Evolutionary conservation across 352 stramenopile genomes (phyloP).

Genomic region (Stephanocyclus meneghinianus): DNA sequence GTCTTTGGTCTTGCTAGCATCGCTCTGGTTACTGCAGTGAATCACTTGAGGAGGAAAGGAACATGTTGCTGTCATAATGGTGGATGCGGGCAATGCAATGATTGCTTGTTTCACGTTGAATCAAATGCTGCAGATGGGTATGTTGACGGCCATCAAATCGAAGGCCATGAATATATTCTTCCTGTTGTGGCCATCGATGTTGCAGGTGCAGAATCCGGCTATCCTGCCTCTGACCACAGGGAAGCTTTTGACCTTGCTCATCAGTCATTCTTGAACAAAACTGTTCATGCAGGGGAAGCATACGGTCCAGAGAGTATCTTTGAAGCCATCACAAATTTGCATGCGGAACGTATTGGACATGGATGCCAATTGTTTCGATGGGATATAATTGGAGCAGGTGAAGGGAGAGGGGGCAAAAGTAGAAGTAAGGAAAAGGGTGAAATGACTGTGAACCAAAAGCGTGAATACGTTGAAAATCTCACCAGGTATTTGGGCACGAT

Average conservation of each 20-base stretch:
- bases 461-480: constrained; percentile 84
- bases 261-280: constrained; percentile 89
- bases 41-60: constrained; percentile 77
- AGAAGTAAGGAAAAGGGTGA: constrained; percentile 19
- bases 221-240: constrained; percentile 84
- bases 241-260: constrained; percentile 87
- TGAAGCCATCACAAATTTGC: constrained; percentile 86
- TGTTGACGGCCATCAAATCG: background rate
- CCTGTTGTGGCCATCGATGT: constrained; percentile 88
- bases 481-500: constrained; percentile 84
- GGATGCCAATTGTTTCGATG: constrained; percentile 86
- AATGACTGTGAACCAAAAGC: constrained; percentile 34
- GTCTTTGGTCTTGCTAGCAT: constrained; percentile 86
- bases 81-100: background rate
- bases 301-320: constrained; percentile 89
- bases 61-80: background rate
- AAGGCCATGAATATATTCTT: constrained; percentile 60
- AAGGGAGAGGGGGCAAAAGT: constrained; percentile 53
- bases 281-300: constrained; percentile 86
- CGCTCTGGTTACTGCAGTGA: constrained; percentile 85
- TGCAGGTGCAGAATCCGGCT: constrained; percentile 85
- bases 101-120: constrained; percentile 2
- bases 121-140: background rate
- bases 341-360: constrained; percentile 87
- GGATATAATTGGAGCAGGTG: constrained; percentile 82